Evolutionary conservation across 495 filamentous ascomycete species (phyloP).

Genomic region (Aspergillus taichungensis): DNA sequence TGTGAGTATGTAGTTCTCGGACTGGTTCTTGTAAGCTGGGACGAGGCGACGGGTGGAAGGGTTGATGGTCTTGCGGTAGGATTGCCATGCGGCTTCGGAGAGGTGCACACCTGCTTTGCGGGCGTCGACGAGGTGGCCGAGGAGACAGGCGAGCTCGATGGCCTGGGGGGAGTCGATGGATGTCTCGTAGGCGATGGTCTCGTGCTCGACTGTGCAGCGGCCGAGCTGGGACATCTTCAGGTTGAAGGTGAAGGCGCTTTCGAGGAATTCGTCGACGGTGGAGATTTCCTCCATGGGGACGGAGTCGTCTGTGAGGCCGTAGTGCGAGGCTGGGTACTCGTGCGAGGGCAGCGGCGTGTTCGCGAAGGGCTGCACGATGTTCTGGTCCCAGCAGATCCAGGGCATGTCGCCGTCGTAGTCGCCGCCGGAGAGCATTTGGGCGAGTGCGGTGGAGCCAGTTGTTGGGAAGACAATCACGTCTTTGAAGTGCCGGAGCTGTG

Average conservation of each 20-base stretch:
- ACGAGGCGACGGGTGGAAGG: slow-evolving; percentile 20
- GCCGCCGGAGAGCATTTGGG: slow-evolving; percentile 77
- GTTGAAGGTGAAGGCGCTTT: slow-evolving; percentile 54
- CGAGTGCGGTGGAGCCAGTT: slow-evolving; percentile 60
- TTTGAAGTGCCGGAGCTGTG: slow-evolving; percentile 63
- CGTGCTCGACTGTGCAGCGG: slow-evolving; percentile 64
- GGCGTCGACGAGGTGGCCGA: slow-evolving; percentile 74
- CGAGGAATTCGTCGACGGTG: slow-evolving; percentile 38
- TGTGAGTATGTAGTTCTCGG: slow-evolving; percentile 25
- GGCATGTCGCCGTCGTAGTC: slow-evolving; percentile 92
- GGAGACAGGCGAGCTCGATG: slow-evolving; percentile 54
- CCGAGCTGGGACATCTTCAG: slow-evolving; percentile 60
- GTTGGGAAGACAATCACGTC: slow-evolving; percentile 83
- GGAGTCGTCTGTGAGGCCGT: slow-evolving; percentile 51
- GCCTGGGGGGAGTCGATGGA: slow-evolving; percentile 46
- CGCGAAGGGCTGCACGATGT: slow-evolving; percentile 62
- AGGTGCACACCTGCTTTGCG: slow-evolving; percentile 68
- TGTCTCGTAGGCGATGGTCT: slow-evolving; percentile 58
- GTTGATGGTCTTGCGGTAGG: slow-evolving; percentile 36
- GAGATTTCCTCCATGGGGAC: slow-evolving; percentile 26
- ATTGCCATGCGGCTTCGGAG: slow-evolving; percentile 44
- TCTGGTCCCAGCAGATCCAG: slow-evolving; percentile 84
- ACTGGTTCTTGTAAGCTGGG: slow-evolving; percentile 34
- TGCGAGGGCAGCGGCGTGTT: slow-evolving; percentile 53
- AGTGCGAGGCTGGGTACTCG: slow-evolving; percentile 38